phyloP scores from a whole-genome alignment of 2,329 filamentous ascomycete genomes.

The Orbilia blumenaviensis region DNA sequence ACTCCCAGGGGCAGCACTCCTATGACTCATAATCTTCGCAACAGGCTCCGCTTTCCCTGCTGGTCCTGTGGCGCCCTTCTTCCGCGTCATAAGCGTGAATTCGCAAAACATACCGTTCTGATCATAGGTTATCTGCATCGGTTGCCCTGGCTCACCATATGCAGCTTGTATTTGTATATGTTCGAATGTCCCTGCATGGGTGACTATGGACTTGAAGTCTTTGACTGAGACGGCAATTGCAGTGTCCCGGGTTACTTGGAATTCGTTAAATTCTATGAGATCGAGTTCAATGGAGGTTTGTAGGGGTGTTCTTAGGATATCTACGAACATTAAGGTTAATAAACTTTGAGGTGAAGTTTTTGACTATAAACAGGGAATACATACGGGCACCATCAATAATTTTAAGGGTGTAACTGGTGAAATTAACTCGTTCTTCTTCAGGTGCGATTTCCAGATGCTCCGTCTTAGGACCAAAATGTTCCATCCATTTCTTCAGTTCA shows the following conservation, averaged over 20 bases:
- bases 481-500: slow-evolving; percentile 65
- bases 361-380: neutral
- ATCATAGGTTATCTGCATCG: slow-evolving; percentile 66
- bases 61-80: slow-evolving; percentile 47
- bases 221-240: slow-evolving; percentile 67
- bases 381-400: slow-evolving; percentile 65
- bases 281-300: slow-evolving; percentile 66
- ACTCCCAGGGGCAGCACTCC: neutral
- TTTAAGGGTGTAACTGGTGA: slow-evolving; percentile 68
- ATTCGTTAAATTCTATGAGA: slow-evolving; percentile 66
- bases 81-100: slow-evolving; percentile 67
- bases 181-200: slow-evolving; percentile 65
- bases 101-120: slow-evolving; percentile 64
- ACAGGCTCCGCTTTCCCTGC: slow-evolving; percentile 36
- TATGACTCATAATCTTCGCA: slow-evolving; percentile 37
- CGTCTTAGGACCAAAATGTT: slow-evolving; percentile 67
- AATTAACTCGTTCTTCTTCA: slow-evolving; percentile 63
- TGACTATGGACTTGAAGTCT: slow-evolving; percentile 66
- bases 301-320: slow-evolving; percentile 67
- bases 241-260: slow-evolving; percentile 64
- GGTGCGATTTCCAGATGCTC: slow-evolving; percentile 67
- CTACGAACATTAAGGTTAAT: slow-evolving; percentile 57
- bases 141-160: slow-evolving; percentile 65
- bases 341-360: no score
- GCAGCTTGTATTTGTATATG: slow-evolving; percentile 63